Evolutionary conservation across 441 rosid genomes (phyloP).

Genomic region (Iberis amara): DNA sequence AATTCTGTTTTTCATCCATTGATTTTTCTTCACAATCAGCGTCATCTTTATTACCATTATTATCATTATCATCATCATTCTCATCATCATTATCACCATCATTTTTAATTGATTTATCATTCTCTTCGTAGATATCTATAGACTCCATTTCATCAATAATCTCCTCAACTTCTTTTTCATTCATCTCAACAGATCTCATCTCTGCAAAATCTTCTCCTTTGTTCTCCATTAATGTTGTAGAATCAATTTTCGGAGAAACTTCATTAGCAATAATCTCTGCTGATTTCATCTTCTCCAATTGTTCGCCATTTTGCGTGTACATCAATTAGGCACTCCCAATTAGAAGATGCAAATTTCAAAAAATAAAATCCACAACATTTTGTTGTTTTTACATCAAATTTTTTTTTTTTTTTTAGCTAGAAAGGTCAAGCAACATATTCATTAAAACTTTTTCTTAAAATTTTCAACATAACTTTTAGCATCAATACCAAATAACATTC

Average conservation of each 20-base stretch:
- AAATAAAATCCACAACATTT: too few species aligned
- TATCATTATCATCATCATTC: too few species aligned
- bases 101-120: too few species aligned
- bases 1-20: slow-evolving; percentile 26
- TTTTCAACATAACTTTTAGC: too few species aligned
- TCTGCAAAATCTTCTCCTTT: not conserved
- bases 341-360: too few species aligned
- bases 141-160: slow-evolving; percentile 26
- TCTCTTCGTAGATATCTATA: slow-evolving; percentile 27
- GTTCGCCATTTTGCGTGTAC: not conserved
- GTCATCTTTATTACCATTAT: slow-evolving; percentile 12
- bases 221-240: slow-evolving; percentile 1
- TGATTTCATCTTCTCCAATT: slow-evolving; percentile 27
- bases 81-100: not conserved
- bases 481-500: too few species aligned
- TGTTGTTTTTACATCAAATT: too few species aligned
- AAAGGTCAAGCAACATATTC: too few species aligned
- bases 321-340: too few species aligned
- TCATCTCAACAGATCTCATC: too few species aligned
- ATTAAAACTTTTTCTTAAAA: too few species aligned
- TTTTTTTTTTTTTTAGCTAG: too few species aligned
- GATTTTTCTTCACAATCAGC: slow-evolving; percentile 27
- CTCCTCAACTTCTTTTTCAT: slow-evolving; percentile 19
- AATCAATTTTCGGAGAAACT: slow-evolving; percentile 10
- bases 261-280: slow-evolving; percentile 21